Percentiles rank a stretch among this genome's conserved stretches.
Conservation (phyloP, 108 stramenopile species). For the Parmales sp. region DNA sequence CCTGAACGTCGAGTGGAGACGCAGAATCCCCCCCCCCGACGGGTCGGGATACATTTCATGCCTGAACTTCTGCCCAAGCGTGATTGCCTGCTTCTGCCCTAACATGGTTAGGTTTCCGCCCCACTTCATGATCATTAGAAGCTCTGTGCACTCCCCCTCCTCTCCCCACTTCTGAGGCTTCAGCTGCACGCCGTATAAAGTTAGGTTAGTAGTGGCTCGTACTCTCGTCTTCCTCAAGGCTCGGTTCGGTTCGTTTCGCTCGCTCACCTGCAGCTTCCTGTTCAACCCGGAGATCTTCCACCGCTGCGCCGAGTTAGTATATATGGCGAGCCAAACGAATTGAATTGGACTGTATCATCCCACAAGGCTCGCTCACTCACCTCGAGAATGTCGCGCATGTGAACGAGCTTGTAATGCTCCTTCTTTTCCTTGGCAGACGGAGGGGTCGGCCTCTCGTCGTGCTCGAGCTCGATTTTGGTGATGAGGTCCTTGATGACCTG, state of each 20-base stretch:
- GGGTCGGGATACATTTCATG: constrained; percentile 78
- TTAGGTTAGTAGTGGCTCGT: too few species aligned
- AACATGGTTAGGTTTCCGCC: constrained; percentile 92
- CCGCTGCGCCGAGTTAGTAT: too few species aligned
- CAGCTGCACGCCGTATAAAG: too few species aligned
- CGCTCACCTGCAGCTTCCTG: constrained; percentile 93
- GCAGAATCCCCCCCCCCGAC: constrained; percentile 74
- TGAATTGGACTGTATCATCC: too few species aligned
- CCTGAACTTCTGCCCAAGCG: constrained; percentile 77
- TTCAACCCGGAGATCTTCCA: constrained; percentile 90
- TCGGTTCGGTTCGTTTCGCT: too few species aligned
- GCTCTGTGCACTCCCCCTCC: constrained; percentile 42
- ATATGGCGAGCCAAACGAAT: too few species aligned
- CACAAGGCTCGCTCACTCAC: too few species aligned
- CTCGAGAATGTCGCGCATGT: constrained; percentile 81
- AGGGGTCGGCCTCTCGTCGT: constrained; percentile 28
- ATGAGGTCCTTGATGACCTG: constrained; percentile 60
- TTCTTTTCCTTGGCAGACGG: constrained; percentile 30
- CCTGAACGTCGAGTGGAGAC: constrained; percentile 94
- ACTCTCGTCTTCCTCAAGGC: too few species aligned
- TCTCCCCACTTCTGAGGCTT: constrained; percentile 77
- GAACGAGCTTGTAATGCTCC: constrained; percentile 46
- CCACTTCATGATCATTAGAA: constrained; percentile 95
- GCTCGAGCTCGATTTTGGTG: constrained; percentile 22
- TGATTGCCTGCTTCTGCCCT: constrained; percentile 82